These are phyloP conservation scores for Macrophomina phaseolina DNA, from an alignment of 2,329 filamentous ascomycete genomes.

Conservation along the genomic window DNA sequence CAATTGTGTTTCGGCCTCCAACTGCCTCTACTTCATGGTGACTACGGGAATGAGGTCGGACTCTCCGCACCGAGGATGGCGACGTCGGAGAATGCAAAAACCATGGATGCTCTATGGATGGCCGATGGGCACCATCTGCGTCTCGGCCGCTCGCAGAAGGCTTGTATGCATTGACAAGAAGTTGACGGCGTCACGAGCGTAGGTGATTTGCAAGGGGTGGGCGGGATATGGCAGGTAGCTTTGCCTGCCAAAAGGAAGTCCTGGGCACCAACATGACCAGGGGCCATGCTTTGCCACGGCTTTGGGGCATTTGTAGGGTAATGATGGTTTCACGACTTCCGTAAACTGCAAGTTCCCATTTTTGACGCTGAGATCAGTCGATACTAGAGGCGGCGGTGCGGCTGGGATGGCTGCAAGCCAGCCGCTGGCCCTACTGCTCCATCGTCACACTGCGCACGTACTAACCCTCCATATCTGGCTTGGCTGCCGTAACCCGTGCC, in stretches of 20 bases:
- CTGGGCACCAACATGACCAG: background rate
- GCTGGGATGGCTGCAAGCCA: slow-evolving; percentile 3
- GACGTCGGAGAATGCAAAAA: background rate
- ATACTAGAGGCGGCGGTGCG: background rate
- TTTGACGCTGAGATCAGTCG: background rate
- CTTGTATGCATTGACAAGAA: background rate
- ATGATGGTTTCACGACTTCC: background rate
- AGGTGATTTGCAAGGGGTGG: background rate
- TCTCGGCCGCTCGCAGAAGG: background rate
- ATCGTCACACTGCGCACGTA: background rate
- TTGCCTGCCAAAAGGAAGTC: background rate
- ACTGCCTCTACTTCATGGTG: background rate
- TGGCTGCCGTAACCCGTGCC: slow-evolving; percentile 8
- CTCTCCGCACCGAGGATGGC: slow-evolving; percentile 4
- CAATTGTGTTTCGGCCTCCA: background rate
- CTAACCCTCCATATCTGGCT: background rate
- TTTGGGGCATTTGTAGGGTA: background rate
- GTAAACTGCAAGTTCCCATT: background rate
- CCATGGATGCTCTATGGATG: too few relatives aligned
- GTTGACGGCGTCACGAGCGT: background rate
- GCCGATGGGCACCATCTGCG: background rate
- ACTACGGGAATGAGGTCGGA: background rate
- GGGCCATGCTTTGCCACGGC: background rate
- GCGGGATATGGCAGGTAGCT: background rate
- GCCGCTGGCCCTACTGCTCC: slow-evolving; percentile 7